A percentile compares a stretch with the other conserved stretches of the same genome.
Evolutionary conservation across 495 filamentous ascomycete species (phyloP).

Genomic region (Bacidia gigantensis): DNA sequence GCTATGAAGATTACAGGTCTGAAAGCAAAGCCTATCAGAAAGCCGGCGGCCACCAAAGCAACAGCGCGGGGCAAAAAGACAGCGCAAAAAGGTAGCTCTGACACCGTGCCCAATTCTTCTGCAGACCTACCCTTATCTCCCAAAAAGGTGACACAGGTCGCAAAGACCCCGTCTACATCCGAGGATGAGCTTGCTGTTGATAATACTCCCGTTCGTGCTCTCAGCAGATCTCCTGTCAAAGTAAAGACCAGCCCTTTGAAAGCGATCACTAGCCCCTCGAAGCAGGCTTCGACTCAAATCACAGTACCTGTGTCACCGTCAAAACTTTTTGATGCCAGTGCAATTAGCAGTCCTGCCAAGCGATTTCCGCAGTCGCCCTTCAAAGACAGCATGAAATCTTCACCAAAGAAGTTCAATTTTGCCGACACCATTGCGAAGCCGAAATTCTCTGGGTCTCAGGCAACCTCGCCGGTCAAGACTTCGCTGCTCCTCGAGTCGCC

Average conservation of each 20-base stretch:
- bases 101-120: background rate
- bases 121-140: slow-evolving; percentile 33
- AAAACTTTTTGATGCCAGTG: slow-evolving; percentile 3
- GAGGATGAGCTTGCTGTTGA: slow-evolving; percentile 36
- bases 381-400: slow-evolving; percentile 28
- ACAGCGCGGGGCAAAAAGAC: slow-evolving; percentile 11
- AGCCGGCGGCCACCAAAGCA: slow-evolving; percentile 19
- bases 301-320: slow-evolving; percentile 17
- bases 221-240: slow-evolving; percentile 30
- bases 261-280: slow-evolving; percentile 21
- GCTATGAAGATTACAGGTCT: slow-evolving; percentile 25
- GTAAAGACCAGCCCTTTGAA: slow-evolving; percentile 20
- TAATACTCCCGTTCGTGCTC: slow-evolving; percentile 28
- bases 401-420: slow-evolving; percentile 21
- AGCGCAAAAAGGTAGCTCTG: background rate
- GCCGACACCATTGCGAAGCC: slow-evolving; percentile 8
- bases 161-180: slow-evolving; percentile 33
- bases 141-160: slow-evolving; percentile 41
- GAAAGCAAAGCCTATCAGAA: slow-evolving; percentile 36
- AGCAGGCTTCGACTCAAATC: slow-evolving; percentile 25
- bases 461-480: slow-evolving; percentile 12
- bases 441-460: slow-evolving; percentile 5
- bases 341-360: slow-evolving; percentile 37
- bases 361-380: slow-evolving; percentile 38
- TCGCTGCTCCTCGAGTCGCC: slow-evolving; percentile 33